Evolutionary conservation across 2,329 filamentous ascomycete genomes (phyloP).

Genomic region (Phialemoniopsis sp.): DNA sequence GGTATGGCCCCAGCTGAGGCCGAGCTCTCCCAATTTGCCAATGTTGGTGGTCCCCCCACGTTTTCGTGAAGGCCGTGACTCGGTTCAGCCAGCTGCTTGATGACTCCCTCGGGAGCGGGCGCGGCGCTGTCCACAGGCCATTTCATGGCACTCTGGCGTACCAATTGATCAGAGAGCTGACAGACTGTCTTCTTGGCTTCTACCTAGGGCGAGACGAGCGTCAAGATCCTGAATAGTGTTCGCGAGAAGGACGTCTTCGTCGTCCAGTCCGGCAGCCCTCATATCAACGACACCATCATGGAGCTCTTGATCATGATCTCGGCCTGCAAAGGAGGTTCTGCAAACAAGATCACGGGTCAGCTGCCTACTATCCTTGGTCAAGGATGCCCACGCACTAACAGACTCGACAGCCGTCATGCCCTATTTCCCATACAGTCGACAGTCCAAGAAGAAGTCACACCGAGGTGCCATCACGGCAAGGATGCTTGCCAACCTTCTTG

Average conservation of each 20-base stretch:
- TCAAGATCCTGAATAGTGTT: slow-evolving; percentile 69
- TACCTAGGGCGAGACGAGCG: slow-evolving; percentile 62
- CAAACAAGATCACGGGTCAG: slow-evolving; percentile 92
- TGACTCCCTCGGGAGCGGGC: too few relatives aligned
- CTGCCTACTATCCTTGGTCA: slow-evolving; percentile 10
- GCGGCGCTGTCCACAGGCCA: background rate
- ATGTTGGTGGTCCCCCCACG: slow-evolving; percentile 33
- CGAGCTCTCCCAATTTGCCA: slow-evolving; percentile 67
- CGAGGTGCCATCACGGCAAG: slow-evolving; percentile 93
- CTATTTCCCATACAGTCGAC: slow-evolving; percentile 98
- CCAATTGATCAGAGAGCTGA: slow-evolving; percentile 14
- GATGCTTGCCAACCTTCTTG: slow-evolving; percentile 93
- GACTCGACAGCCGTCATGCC: slow-evolving; percentile 67
- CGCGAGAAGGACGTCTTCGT: slow-evolving; percentile 99
- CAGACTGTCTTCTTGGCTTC: slow-evolving; percentile 15
- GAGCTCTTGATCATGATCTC: slow-evolving; percentile 99
- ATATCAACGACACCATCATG: slow-evolving; percentile 99
- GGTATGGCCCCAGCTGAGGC: slow-evolving; percentile 61
- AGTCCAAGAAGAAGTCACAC: slow-evolving; percentile 99
- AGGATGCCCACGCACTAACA: background rate
- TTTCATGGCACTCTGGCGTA: slow-evolving; percentile 6
- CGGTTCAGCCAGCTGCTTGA: too few relatives aligned
- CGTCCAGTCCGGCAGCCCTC: slow-evolving; percentile 90
- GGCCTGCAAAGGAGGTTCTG: slow-evolving; percentile 95
- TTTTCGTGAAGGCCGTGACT: slow-evolving; percentile 8